Evolutionary conservation across 2,329 filamentous ascomycete genomes (phyloP).

Genomic region (Pezicula carpinea): DNA sequence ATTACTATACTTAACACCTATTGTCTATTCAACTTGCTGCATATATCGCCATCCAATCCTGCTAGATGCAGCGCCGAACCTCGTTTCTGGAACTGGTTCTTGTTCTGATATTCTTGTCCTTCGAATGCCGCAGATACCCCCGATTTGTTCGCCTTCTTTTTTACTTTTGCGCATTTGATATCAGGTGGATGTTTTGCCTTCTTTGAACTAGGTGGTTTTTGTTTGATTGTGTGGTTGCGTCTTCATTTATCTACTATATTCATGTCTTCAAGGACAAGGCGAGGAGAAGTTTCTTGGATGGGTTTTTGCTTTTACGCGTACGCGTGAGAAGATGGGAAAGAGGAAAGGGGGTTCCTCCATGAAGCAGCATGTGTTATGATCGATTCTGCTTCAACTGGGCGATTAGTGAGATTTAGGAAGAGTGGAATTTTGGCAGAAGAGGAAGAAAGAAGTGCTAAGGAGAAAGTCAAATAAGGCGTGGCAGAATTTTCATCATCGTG

Average conservation of each 20-base stretch:
- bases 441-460: not conserved
- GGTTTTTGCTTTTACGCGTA: not conserved
- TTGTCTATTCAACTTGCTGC: not conserved
- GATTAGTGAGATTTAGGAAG: not conserved
- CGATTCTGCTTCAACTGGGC: not conserved
- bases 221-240: not conserved
- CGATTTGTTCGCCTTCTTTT: not conserved
- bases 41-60: constrained; percentile 1
- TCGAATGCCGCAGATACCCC: not conserved
- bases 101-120: not conserved
- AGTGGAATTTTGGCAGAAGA: not conserved
- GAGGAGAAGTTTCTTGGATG: not conserved
- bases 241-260: not conserved
- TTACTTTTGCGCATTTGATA: not conserved
- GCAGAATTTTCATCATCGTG: not conserved
- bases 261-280: not conserved
- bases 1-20: not conserved
- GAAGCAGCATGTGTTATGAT: constrained; percentile 1
- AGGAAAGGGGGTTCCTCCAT: not conserved
- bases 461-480: not conserved
- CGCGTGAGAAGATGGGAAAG: not conserved
- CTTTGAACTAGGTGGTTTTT: not conserved
- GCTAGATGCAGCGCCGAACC: constrained; percentile 3
- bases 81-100: not conserved
- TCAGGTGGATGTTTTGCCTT: not conserved